A percentile compares a stretch with the other conserved stretches of the same genome.
Evolutionary conservation across 202 grass and related monocot genomes (phyloP).

Genomic region (Dendrocalamus latiflorus): DNA sequence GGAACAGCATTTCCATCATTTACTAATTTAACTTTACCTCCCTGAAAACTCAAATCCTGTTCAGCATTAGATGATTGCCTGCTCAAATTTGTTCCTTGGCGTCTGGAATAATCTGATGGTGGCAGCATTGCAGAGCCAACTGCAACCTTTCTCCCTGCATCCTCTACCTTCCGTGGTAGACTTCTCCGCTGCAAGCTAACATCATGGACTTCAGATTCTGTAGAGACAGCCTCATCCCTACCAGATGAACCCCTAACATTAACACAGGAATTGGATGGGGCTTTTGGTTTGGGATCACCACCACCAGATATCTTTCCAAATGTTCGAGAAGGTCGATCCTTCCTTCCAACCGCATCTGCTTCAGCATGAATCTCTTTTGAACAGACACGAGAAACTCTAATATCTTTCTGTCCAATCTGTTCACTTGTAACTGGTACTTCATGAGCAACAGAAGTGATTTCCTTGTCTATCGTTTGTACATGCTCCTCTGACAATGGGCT

Average conservation of each 20-base stretch:
- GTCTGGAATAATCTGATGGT: slow-evolving; percentile 37
- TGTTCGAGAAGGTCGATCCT: slow-evolving; percentile 29
- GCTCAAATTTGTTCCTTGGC: slow-evolving; percentile 35
- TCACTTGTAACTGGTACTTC: slow-evolving; percentile 27
- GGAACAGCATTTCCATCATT: slow-evolving; percentile 29
- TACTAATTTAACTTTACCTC: slow-evolving; percentile 9
- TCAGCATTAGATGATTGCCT: slow-evolving; percentile 42
- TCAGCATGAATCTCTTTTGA: slow-evolving; percentile 39
- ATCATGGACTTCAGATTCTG: slow-evolving; percentile 39
- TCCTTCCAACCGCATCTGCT: slow-evolving; percentile 35
- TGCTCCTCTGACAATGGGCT: slow-evolving; percentile 16
- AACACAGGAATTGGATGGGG: slow-evolving; percentile 25
- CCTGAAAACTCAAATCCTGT: slow-evolving; percentile 38
- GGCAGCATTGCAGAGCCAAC: slow-evolving; percentile 20
- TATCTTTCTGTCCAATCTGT: slow-evolving; percentile 34
- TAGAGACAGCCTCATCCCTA: slow-evolving; percentile 20
- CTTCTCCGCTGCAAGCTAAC: slow-evolving; percentile 35
- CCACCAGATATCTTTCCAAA: slow-evolving; percentile 41
- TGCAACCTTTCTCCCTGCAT: slow-evolving; percentile 26
- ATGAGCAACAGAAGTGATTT: slow-evolving; percentile 14
- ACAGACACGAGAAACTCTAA: slow-evolving; percentile 20
- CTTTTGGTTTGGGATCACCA: slow-evolving; percentile 46
- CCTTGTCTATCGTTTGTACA: slow-evolving; percentile 28
- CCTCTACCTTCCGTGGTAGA: slow-evolving; percentile 33
- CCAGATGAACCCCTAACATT: slow-evolving; percentile 39